phyloP scores from a whole-genome alignment of 2,329 filamentous ascomycete species.

The Aspergillus unguis region DNA sequence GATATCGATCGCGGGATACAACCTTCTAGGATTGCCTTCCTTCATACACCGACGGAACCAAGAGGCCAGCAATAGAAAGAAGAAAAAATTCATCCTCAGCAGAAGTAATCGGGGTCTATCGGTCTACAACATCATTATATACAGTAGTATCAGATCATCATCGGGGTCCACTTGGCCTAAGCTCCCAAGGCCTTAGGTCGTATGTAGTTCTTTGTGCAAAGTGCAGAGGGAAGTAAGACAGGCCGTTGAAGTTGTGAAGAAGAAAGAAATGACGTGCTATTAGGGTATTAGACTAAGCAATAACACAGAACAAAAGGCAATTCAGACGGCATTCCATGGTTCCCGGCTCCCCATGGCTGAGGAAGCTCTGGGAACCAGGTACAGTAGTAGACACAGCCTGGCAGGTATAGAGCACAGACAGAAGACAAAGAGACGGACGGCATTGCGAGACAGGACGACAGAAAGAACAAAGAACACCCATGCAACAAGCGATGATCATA shows the following conservation, averaged over 20 bases:
- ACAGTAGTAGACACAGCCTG: neutral
- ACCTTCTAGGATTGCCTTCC: no score
- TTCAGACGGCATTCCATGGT: neutral
- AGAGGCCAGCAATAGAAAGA: no score
- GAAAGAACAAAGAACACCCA: neutral
- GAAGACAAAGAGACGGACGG: no score
- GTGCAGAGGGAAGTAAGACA: no score
- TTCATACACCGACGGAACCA: no score
- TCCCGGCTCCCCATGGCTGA: no score
- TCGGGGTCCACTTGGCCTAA: neutral
- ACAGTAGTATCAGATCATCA: neutral
- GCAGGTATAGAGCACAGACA: no score
- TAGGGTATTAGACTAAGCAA: conserved; percentile 4
- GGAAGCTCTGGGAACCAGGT: neutral
- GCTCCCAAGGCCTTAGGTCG: neutral
- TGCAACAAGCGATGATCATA: neutral
- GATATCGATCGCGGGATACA: no score
- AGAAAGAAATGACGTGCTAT: conserved; percentile 1
- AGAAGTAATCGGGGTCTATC: no score
- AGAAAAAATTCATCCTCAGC: no score
- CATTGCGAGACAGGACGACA: no score
- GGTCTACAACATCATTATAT: no score
- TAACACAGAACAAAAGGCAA: neutral
- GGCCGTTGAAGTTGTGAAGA: neutral
- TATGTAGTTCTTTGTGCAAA: neutral